Evolutionary conservation across 805 yeast species (phyloP), one percentile per base, ranked within the genome.

Genomic region (Myxozyma mucilagina): DNA sequence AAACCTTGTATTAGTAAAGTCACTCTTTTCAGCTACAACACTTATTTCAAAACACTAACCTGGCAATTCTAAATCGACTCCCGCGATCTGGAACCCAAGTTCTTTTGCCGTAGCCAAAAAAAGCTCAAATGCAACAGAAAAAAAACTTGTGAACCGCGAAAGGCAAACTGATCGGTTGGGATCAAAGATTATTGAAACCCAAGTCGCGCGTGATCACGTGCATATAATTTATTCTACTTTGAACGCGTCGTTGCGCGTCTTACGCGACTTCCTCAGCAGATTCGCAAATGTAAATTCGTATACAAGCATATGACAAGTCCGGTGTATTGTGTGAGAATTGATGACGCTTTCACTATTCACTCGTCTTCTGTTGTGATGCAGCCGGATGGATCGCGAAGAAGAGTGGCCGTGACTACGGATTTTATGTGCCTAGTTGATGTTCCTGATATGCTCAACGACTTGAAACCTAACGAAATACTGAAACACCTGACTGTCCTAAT

Each of bases 171-270:
- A 20, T 34, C 16, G 13, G 41, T 20, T n/a, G 20, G 20, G 20
- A 24, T n/a, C 8, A 36, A 10, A 24, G 16, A n/a, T 42, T 31
- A 42, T 42, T 14, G 18, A 29, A 44, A 16, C 16, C 31, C 41
- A 31, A 18, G 48, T 18, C 34, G 38, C 57, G 49, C 38, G 29
- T 53, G 39, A 8, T 31, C 51, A 53, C 35, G 47, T 43, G 45
- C 39, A 13, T 24, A 44, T 13, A 39, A 14, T 29, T 39, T 14
- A 14, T 7, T 13, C 10, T 9, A 4, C 29, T 4, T 32, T 24
- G 34, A 5, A 24, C 42, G 42, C 42, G 42, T 38, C 42, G 42
- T 38, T 14, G 13, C n/a, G 13, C 5, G 42, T 38, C n/a, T 14
- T 16, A 16, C 42, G 42, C n/a, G n/a, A n/a, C n/a, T 38, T 14